These are phyloP conservation scores for Linderniella brevidens DNA, from an alignment of 257 asterid genomes.

Conservation along the genomic window DNA sequence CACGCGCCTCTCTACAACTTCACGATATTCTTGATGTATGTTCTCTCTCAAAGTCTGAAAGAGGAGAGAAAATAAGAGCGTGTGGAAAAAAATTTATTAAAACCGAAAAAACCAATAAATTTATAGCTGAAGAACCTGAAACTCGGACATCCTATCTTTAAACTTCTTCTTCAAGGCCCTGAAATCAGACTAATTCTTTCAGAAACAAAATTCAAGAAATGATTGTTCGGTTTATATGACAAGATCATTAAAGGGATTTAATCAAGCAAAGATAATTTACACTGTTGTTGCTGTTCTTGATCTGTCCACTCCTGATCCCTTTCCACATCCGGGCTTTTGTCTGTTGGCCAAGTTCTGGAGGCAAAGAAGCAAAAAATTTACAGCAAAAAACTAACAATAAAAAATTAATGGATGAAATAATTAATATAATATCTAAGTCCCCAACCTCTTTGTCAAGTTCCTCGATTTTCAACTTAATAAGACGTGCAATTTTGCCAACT, in stretches of 20 bases:
- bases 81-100: constrained; percentile 7
- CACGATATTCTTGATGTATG: constrained; percentile 94
- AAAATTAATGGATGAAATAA: constrained; percentile 10
- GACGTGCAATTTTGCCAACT: constrained; percentile 85
- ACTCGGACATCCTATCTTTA: constrained; percentile 87
- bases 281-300: constrained; percentile 90
- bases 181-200: constrained; percentile 19
- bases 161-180: constrained; percentile 90
- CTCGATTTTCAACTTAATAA: constrained; percentile 68
- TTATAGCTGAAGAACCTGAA: constrained; percentile 38
- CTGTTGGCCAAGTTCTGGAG: constrained; percentile 76
- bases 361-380: constrained; percentile 12
- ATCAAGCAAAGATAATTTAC: constrained; percentile 23
- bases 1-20: constrained; percentile 95
- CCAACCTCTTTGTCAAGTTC: constrained; percentile 87
- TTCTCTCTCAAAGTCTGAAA: constrained; percentile 78
- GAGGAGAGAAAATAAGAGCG: constrained; percentile 9
- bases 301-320: constrained; percentile 97
- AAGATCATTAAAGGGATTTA: no score
- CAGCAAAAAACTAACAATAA: constrained; percentile 8
- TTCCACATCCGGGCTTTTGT: constrained; percentile 89
- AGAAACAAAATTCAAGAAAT: not conserved
- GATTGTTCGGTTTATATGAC: no score
- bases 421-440: constrained; percentile 1
- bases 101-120: constrained; percentile 3